phyloP scores from a whole-genome alignment of 1,284 basidiomycete species.

The Bjerkandera adusta region DNA sequence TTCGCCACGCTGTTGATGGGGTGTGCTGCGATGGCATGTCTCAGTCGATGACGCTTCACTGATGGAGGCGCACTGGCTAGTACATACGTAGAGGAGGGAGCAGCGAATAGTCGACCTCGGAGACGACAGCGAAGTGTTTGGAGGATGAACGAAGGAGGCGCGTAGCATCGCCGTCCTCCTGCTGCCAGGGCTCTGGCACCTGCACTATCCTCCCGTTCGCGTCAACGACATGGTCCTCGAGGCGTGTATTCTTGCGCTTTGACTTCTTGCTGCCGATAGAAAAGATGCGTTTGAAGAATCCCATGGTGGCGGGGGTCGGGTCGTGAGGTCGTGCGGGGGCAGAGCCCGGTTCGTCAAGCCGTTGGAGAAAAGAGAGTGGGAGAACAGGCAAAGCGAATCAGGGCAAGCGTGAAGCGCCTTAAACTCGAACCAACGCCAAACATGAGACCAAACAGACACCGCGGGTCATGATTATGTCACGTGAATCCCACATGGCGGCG shows the following conservation, averaged over 20 bases:
- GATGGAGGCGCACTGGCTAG: not conserved
- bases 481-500: not conserved
- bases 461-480: constrained; percentile 2
- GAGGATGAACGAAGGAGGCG: constrained; percentile 72
- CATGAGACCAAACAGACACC: constrained; percentile 28
- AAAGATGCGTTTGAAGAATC: constrained; percentile 67
- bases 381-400: constrained; percentile 18
- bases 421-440: constrained; percentile 46
- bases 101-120: constrained; percentile 51
- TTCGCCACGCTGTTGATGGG: constrained; percentile 58
- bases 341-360: constrained; percentile 8
- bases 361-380: constrained; percentile 5
- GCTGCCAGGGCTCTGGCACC: constrained; percentile 32
- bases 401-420: not conserved
- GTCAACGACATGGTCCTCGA: constrained; percentile 21
- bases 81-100: constrained; percentile 69
- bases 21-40: constrained; percentile 47
- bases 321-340: constrained; percentile 8
- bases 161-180: constrained; percentile 55
- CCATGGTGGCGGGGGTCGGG: constrained; percentile 43
- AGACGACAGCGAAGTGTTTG: constrained; percentile 53
- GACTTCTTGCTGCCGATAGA: constrained; percentile 66
- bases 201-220: constrained; percentile 24
- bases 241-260: constrained; percentile 39
- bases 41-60: constrained; percentile 1